Conservation (phyloP, 768 basidiomycete genomes). For the Gymnopilus junonius region DNA sequence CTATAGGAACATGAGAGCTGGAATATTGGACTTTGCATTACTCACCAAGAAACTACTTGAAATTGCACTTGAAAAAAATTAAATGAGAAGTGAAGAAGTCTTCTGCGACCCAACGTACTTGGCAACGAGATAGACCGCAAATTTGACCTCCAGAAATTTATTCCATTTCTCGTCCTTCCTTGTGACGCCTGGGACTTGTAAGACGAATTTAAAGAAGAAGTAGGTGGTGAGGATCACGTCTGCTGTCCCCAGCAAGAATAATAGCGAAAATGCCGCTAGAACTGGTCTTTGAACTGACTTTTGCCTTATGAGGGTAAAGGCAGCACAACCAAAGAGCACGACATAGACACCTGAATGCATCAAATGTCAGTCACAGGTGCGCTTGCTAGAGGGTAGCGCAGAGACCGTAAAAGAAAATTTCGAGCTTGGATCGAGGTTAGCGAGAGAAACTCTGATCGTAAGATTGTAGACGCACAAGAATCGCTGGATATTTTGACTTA, state of each 20-base stretch:
- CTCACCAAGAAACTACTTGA: conserved; percentile 25
- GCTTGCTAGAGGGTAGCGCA: background rate
- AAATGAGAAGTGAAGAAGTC: background rate
- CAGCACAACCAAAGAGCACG: conserved; percentile 21
- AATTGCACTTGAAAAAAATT: conserved; percentile 14
- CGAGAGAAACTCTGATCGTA: background rate
- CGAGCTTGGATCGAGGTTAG: conserved; percentile 15
- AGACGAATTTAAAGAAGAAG: conserved; percentile 26
- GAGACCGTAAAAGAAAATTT: conserved; percentile 26
- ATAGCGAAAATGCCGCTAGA: conserved; percentile 11
- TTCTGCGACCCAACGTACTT: conserved; percentile 16
- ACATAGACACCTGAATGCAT: conserved; percentile 19
- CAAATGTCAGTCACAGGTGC: background rate
- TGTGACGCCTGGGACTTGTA: background rate
- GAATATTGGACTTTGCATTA: background rate
- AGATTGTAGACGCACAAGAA: conserved; percentile 21
- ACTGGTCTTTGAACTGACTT: conserved; percentile 12
- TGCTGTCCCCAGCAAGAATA: conserved; percentile 25
- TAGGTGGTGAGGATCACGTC: conserved; percentile 24
- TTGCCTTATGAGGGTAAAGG: conserved; percentile 15
- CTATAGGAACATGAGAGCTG: conserved; percentile 5
- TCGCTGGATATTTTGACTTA: conserved; percentile 27
- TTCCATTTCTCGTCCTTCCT: conserved; percentile 15
- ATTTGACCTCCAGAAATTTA: conserved; percentile 22
- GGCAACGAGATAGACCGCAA: conserved; percentile 23